Evolutionary conservation across 805 yeast species (phyloP), one percentile per base, ranked within the genome.

Genomic region (Cyberlindnera euphorbiae): DNA sequence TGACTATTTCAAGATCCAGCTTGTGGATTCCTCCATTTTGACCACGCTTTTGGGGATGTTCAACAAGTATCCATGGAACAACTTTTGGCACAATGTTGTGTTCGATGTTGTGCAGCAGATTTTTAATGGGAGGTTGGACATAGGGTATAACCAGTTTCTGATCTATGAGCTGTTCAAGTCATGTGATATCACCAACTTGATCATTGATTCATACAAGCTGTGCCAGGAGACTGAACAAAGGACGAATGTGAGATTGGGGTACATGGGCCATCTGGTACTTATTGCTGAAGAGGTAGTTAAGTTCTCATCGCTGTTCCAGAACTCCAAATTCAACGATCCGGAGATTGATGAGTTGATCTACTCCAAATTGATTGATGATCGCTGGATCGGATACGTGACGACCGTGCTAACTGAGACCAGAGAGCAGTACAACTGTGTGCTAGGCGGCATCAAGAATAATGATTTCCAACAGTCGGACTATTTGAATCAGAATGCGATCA

Each of bases 261-360:
- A 90, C 57, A 89, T 90, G 89, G 98, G 98, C 17, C 98, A 93
- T 58, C 62, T 93, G 42, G 87, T 95, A 4, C 66, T 93, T 27
- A 86, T 93, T 35, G 89, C 96, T 30, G 98, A 93, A 58, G 98
- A 93, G 58, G 93, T 93, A 32, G 96, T 89, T 30, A 93, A 93
- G 60, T 93, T 93, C 55, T 58, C 68, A 5, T 63, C 67, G 5
- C 67, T 38, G 25, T 55, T 53, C 38, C 58, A 54, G 30, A 45
- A 33, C 22, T 38, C 45, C n/a, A 52, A 51, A 23, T 46, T 54
- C 29, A 50, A 51, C 17, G 56, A 54, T 32, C 10, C 35, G 12
- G 50, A 44, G 23, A 38, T 48, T 18, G 57, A 52, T 30, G 54
- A 52, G 5, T 18, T 53, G 19, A 52, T 55, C 26, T 55, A 53